Base-by-base conservation (phyloP, 495 filamentous ascomycete genomes). In the Acidiella bohemica region DNA sequence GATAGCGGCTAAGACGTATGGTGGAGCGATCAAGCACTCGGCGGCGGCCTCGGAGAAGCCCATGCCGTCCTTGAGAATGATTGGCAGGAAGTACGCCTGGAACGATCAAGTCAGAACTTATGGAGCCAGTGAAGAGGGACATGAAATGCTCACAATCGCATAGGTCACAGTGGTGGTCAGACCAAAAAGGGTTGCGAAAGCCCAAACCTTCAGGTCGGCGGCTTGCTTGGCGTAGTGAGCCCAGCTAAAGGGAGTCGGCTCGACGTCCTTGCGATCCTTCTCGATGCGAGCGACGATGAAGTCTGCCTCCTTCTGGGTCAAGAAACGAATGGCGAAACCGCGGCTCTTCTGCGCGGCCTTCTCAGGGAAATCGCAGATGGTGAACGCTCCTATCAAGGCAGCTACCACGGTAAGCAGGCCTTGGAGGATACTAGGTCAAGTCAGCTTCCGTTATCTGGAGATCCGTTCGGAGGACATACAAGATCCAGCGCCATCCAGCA, bases 51-150 rank as follows among this genome's bases (percentile, higher is more conserved):
- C 57, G 47, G 46, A 55, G 61, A 75, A 82, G 22, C 67, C 67
- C 67, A 82, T 70, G 37, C 67, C 68, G 2, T 54, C 49, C 4
- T 53, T 44, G 11, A 80, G 68, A 53, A 80, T 80, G 49, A 78
- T 67, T 19, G 77, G 76, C 12, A 81, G 57, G 61, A 80, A 80
- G 60, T 76, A 80, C 26, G 74, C 72, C 27, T n/a, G n/a, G n/a
- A n/a, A n/a, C n/a, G n/a, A n/a, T n/a, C n/a, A n/a, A n/a, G n/a
- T n/a, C n/a, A n/a, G n/a, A n/a, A n/a, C n/a, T n/a, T n/a, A n/a
- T n/a, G n/a, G n/a, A n/a, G n/a, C n/a, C n/a, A n/a, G n/a, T n/a
- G n/a, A n/a, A n/a, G n/a, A n/a, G n/a, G n/a, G n/a, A n/a, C n/a
- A 18, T 2, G 36, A 8, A 28, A 11, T n/a, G n/a, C n/a, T n/a